Percentiles rank a stretch among this genome's conserved stretches.
phyloP scores from a whole-genome alignment of 2,329 filamentous ascomycete species.

The Claviceps digitariae region DNA sequence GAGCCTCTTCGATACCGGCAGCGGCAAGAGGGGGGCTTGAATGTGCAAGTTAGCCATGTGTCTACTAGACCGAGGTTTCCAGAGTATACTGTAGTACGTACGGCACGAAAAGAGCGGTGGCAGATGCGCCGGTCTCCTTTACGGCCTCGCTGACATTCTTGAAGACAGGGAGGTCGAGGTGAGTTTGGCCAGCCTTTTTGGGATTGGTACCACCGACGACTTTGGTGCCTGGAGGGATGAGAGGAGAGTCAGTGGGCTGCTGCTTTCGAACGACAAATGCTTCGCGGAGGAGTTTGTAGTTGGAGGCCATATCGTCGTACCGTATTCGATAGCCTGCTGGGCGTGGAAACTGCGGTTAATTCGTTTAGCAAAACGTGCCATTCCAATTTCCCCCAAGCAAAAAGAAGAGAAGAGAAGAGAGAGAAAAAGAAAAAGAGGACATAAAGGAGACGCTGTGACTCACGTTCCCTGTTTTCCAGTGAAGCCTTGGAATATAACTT shows the following conservation, averaged over 20 bases:
- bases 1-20: constrained; percentile 90
- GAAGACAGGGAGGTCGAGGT: constrained; percentile 89
- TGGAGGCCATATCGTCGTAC: constrained; percentile 36
- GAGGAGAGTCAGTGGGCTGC: constrained; percentile 12
- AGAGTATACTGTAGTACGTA: constrained; percentile 30
- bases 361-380: constrained; percentile 6
- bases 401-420: background rate
- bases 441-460: constrained; percentile 23
- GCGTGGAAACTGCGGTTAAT: constrained; percentile 69
- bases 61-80: constrained; percentile 2
- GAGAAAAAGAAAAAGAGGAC: background rate
- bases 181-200: constrained; percentile 87
- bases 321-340: constrained; percentile 95
- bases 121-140: constrained; percentile 79
- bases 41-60: constrained; percentile 14
- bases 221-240: constrained; percentile 57
- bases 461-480: constrained; percentile 94
- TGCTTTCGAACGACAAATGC: background rate
- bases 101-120: constrained; percentile 94
- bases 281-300: background rate
- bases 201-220: constrained; percentile 98
- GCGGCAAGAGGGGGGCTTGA: constrained; percentile 80
- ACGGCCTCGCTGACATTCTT: constrained; percentile 77
- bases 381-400: background rate
- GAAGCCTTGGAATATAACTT: constrained; percentile 94